Percentiles rank a stretch among this genome's conserved stretches.
Evolutionary conservation across 495 filamentous ascomycete species (phyloP).

Genomic region (Baudoinia panamericana): DNA sequence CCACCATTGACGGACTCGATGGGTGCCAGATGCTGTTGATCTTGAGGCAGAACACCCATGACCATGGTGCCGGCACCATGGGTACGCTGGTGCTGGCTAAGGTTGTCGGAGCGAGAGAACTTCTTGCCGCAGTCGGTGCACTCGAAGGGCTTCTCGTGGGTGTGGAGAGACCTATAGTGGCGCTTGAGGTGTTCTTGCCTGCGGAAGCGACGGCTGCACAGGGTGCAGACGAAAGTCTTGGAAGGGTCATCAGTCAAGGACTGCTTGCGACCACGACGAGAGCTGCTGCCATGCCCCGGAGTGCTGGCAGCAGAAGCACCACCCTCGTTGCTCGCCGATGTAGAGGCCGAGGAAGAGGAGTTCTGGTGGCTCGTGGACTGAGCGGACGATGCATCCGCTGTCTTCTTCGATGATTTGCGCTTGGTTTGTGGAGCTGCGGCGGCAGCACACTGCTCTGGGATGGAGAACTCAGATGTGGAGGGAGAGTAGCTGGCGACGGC

Average conservation of each 20-base stretch:
- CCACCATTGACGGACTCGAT: slow-evolving; percentile 20
- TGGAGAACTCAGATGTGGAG: slow-evolving; percentile 18
- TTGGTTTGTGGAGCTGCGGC: not conserved
- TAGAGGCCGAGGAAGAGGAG: slow-evolving; percentile 27
- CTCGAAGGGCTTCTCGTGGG: slow-evolving; percentile 95
- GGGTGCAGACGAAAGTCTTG: slow-evolving; percentile 93
- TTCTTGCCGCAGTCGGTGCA: slow-evolving; percentile 97
- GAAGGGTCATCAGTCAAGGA: slow-evolving; percentile 95
- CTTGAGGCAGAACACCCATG: slow-evolving; percentile 68
- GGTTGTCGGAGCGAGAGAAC: slow-evolving; percentile 95
- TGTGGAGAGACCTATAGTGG: slow-evolving; percentile 96
- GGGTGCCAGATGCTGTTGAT: slow-evolving; percentile 35
- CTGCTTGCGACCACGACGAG: slow-evolving; percentile 95
- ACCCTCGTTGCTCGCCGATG: slow-evolving; percentile 20
- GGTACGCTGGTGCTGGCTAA: slow-evolving; percentile 88
- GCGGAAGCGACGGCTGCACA: slow-evolving; percentile 94
- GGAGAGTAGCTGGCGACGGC: slow-evolving; percentile 16
- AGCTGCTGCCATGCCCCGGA: slow-evolving; percentile 47
- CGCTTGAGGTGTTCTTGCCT: slow-evolving; percentile 98
- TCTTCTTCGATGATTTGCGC: slow-evolving; percentile 8
- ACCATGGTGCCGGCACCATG: slow-evolving; percentile 82
- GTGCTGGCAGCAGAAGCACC: slow-evolving; percentile 20
- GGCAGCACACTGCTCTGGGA: slow-evolving; percentile 8
- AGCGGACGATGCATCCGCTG: slow-evolving; percentile 15
- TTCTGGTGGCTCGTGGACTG: slow-evolving; percentile 29